phyloP scores from a whole-genome alignment of 208 protist genomes.

The Entamoeba dispar region DNA sequence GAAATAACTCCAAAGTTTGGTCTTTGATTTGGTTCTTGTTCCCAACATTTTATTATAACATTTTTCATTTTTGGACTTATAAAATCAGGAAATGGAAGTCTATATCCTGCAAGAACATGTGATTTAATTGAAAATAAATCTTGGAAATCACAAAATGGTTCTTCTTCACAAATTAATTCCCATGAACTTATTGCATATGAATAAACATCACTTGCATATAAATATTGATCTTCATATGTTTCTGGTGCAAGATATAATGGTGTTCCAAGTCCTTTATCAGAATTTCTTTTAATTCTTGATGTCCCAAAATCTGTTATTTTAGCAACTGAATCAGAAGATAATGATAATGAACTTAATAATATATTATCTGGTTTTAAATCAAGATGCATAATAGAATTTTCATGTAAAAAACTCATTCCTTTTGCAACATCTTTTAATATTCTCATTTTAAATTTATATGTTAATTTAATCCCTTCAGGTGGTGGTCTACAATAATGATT shows the following conservation, averaged over 20 bases:
- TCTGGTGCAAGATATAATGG: background rate
- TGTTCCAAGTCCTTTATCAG: background rate
- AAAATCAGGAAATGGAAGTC: background rate
- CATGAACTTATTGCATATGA: background rate
- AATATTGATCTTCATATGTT: background rate
- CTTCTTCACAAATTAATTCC: background rate
- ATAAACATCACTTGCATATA: background rate
- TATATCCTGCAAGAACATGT: background rate
- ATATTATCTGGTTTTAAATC: conserved; percentile 40
- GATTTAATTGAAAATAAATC: background rate
- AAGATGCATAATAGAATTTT: conserved; percentile 12
- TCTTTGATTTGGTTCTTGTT: background rate
- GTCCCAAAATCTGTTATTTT: conserved; percentile 35
- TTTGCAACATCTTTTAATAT: conserved; percentile 4
- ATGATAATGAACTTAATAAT: conserved; percentile 10
- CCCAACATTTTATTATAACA: background rate
- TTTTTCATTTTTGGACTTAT: background rate
- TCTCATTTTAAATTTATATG: background rate
- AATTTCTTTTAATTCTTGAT: background rate
- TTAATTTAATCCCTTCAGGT: background rate
- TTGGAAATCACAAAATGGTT: background rate
- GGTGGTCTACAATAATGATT: background rate
- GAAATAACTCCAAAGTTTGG: background rate
- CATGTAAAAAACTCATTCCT: conserved; percentile 15
- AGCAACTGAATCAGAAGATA: background rate